Evolutionary conservation across 257 asterid species (phyloP).

Genomic region (Solanum lycopersicoides): DNA sequence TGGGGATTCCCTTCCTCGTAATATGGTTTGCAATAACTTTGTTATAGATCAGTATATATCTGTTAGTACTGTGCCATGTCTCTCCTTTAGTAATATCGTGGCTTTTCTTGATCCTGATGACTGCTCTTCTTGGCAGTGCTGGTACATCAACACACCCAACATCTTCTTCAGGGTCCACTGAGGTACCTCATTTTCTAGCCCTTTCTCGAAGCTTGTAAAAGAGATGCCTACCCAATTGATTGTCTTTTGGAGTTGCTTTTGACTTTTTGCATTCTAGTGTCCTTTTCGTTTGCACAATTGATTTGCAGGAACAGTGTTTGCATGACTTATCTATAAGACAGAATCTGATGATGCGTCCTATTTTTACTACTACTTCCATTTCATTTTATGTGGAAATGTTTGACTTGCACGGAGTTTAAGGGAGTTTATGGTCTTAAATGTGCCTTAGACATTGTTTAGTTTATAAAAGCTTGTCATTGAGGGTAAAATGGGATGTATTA

Average conservation of each 20-base stretch:
- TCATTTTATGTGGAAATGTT: background rate
- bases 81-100: background rate
- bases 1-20: background rate
- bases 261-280: background rate
- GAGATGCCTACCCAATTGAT: background rate
- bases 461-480: background rate
- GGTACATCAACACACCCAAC: constrained; percentile 54
- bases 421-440: background rate
- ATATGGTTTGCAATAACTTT: background rate
- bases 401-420: background rate
- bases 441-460: background rate
- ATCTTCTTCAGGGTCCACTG: constrained; percentile 52
- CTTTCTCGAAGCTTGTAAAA: background rate
- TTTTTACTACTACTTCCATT: background rate
- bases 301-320: background rate
- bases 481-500: background rate
- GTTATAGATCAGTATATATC: background rate
- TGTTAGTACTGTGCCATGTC: background rate
- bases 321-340: background rate
- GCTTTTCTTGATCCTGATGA: background rate
- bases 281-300: background rate
- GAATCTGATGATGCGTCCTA: background rate
- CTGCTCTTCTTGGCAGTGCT: constrained; percentile 38
- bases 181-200: constrained; percentile 41
- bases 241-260: background rate